Percentiles rank a stretch among this genome's conserved stretches.
Evolutionary conservation across 192 early-diverging fungal genomes (phyloP).

Genomic region (Backusella macrospora): DNA sequence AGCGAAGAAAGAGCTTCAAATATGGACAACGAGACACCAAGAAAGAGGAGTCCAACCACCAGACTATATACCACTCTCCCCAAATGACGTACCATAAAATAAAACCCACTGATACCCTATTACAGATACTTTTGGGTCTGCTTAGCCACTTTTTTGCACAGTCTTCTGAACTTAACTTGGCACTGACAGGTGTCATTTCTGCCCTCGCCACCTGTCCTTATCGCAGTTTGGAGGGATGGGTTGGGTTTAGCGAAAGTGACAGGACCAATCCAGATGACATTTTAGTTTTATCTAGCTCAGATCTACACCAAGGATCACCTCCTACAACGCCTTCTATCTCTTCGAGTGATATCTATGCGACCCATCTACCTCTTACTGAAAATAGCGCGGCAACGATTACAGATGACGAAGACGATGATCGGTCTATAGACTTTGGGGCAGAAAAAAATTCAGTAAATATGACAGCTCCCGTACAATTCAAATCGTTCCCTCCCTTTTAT

Average conservation of each 20-base stretch:
- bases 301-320: conserved; percentile 4
- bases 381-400: neutral
- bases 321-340: conserved; percentile 1
- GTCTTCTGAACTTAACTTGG: conserved; percentile 85
- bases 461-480: conserved; percentile 43
- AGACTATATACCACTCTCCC: conserved; percentile 27
- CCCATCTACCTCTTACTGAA: neutral
- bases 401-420: conserved; percentile 46
- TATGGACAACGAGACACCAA: conserved; percentile 50
- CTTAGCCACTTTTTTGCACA: conserved; percentile 84
- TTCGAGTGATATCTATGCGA: neutral
- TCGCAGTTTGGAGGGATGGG: conserved; percentile 75
- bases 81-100: conserved; percentile 44
- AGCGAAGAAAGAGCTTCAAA: conserved; percentile 52
- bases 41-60: neutral
- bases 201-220: conserved; percentile 78
- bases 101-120: conserved; percentile 58
- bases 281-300: conserved; percentile 7
- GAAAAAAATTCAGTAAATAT: conserved; percentile 27
- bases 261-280: conserved; percentile 43
- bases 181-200: conserved; percentile 86
- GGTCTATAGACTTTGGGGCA: conserved; percentile 41
- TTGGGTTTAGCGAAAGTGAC: conserved; percentile 55
- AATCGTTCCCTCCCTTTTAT: conserved; percentile 64
- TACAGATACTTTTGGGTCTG: conserved; percentile 70